Evolutionary conservation across 345 rosid species (phyloP), one percentile per base, ranked within the genome.

Genomic region (Hevea brasiliensis): DNA sequence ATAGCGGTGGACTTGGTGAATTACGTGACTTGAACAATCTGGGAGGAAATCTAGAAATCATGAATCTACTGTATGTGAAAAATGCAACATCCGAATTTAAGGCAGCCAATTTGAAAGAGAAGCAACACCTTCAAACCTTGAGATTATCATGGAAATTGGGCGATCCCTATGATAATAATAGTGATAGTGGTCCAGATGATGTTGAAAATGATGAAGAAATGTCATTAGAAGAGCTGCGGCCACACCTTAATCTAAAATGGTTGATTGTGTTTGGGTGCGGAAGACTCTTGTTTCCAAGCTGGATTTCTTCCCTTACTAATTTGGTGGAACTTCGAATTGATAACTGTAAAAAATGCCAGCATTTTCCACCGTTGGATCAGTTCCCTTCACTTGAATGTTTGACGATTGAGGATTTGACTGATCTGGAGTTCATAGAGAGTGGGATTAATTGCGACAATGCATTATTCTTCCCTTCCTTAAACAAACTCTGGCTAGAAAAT

Each of bases 1-100:
- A 32, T 32, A 32, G 37, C 4, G 37, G 37, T 32, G 37, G 37
- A 32, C 37, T 32, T 32, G 37, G 4, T 32, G 37, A 32, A 32
- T 32, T 32, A 32, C 37, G 4, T 32, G 2, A 32, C 37, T 32
- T 32, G 37, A 67, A 74, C 47, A 32, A 58, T 4, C 57, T 66
- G 67, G 47, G 51, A 67, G 72, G 77, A 14, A 7, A 18, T 0
- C 15, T 74, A 23, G 50, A 58, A 3, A 74, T 74, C 23, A 13
- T 0, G 10, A 48, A 67, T 6, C 13, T 58, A 53, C 40, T 41
- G 1, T 15, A 48, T 23, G 63, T 45, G 59, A 21, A 20, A 18
- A 3, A 13, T 24, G 17, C 1, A 23, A 3, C 20, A 47, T 47
- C 9, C 18, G 60, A 74, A 27, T 44, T 23, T 20, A 27, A 60